Base-by-base conservation (phyloP, 1,139 yeast species). In the Zygosaccharomyces sapae region DNA sequence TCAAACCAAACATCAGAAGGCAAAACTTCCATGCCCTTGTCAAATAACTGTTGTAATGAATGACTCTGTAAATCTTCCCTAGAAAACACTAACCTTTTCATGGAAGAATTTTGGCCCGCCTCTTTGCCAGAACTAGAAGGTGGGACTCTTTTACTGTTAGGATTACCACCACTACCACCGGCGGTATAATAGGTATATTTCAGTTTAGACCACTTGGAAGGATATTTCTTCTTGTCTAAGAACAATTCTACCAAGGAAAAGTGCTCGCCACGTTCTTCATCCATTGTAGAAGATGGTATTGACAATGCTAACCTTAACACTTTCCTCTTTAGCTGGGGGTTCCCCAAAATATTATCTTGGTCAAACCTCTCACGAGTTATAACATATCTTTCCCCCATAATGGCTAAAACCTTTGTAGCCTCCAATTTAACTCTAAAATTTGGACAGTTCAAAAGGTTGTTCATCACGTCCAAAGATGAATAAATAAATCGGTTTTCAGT, bases 401-500 rank as follows among this genome's bases (percentile, higher is more conserved):
- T 67, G 1, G 81, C 77, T 41, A 81, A 76, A n/a, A 86, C 80
- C 50, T 77, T 79, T 59, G 88, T 68, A 0, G 89, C 83, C 5
- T 78, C 73, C 41, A 83, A 70, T 49, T 83, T 74, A 6, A 88
- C 77, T 34, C 74, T 74, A 30, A 85, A 69, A 6, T 84, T 78
- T 2, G 81, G 78, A 12, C 84, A 75, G 50, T 77, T 77, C 46
- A 89, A 63, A 54, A 90, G 70, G 41, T 73, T 73, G 51, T 75
- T 79, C 49, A 89, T 72, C 44, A 83, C 72, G 49, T 84, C 86
- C 39, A 78, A 70, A 31, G 90, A 82, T 16, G 82, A 72, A 65
- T 86, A 90, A 13, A 87, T 73, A 46, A 76, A 75, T 51, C 87
- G 74, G 57, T 83, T 82, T 20, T 81, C 73, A 52, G 94, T 84